Evolutionary conservation across 805 yeast genomes (phyloP), one percentile per base, ranked within the genome.

Genomic region (Saccharomyces eubayanus): DNA sequence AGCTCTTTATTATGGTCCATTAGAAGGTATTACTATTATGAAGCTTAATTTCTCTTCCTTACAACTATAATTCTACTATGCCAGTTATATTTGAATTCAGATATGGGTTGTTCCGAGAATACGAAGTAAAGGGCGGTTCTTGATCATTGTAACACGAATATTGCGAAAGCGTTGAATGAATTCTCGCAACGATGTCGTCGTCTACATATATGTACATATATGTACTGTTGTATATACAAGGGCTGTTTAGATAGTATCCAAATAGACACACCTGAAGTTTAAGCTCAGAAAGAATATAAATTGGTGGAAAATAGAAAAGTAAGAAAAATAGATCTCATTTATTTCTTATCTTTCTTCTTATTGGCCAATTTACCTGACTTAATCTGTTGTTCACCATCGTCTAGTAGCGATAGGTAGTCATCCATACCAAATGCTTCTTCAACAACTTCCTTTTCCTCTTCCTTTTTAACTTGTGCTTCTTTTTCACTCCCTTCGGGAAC

Each of bases 341-440:
- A 64, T 56, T 63, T 66, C 57, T 64, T 63, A 28, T 57, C 59
- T 40, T 58, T 67, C 58, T 64, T 66, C 54, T 62, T 65, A 4
- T 60, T 59, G 10, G 67, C 69, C 51, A 68, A 49, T 53, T 66
- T 65, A 57, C 72, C 72, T 5, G 66, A 59, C 51, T 64, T 67
- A 21, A 68, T 68, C 52, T 68, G 68, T 48, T 56, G 55, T 4
- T 68, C 53, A 45, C 59, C 62, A 36, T 65, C 68, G 49, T 66
- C 64, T 41, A 70, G 55, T 29, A 69, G 47, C 9, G 68, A 62
- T 54, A 70, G 51, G 54, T 66, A 70, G 41, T 68, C 72, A 46
- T 69, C 72, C 60, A 63, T 57, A 6, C 63, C 72, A 50, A 65
- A 61, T 6, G 53, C 62, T 46, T 57, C 62, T 16, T 41, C 48